Conservation (phyloP, 345 rosid species). For the Eucalyptus pauciflora region DNA sequence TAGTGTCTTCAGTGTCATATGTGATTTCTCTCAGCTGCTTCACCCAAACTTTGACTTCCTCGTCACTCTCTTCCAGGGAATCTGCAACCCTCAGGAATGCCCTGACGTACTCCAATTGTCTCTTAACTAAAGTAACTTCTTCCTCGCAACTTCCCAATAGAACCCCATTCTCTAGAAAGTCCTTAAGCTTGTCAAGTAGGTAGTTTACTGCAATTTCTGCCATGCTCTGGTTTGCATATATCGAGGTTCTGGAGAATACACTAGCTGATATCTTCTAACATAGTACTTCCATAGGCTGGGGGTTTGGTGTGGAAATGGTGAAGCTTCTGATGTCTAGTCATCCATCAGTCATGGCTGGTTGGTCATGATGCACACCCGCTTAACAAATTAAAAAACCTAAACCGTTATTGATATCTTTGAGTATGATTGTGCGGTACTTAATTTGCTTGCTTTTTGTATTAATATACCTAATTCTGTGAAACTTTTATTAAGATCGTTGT, state of each 20-base stretch:
- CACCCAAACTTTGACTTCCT: slow-evolving; percentile 10
- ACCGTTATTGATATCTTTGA: too few relatives aligned
- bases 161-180: background rate
- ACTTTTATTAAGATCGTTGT: background rate
- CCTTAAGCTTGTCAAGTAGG: too few relatives aligned
- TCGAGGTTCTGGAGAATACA: too few relatives aligned
- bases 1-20: slow-evolving; percentile 13
- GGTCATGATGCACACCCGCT: background rate
- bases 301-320: background rate
- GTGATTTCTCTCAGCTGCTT: slow-evolving; percentile 18
- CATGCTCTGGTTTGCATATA: too few relatives aligned
- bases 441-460: background rate
- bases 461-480: background rate
- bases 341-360: background rate
- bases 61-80: slow-evolving; percentile 2
- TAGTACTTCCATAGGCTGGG: background rate
- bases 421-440: background rate
- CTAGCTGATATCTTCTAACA: background rate
- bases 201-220: too few relatives aligned
- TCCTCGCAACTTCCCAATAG: background rate
- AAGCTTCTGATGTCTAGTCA: background rate
- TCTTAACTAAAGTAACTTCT: background rate
- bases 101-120: slow-evolving; percentile 4
- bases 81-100: slow-evolving; percentile 16
- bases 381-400: background rate